Percentiles rank a stretch among this genome's conserved stretches.
Evolutionary conservation across 169 alveolate species (phyloP).

Genomic region (Cardiosporidium cionae): DNA sequence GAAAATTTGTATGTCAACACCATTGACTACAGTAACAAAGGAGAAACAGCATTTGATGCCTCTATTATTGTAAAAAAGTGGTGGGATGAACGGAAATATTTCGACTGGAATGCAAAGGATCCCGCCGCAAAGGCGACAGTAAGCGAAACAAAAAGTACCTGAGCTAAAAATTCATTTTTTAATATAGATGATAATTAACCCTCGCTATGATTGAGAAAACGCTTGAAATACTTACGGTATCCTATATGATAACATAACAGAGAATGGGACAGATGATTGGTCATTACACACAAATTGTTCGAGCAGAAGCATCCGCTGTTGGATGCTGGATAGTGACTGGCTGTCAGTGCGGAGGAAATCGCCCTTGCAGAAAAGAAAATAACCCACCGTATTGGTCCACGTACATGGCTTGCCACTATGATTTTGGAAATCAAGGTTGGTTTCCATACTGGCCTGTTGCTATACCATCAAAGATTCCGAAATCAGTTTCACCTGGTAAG

Average conservation of each 20-base stretch:
- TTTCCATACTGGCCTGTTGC: slow-evolving; percentile 36
- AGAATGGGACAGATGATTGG: slow-evolving; percentile 39
- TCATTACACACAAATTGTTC: slow-evolving; percentile 47
- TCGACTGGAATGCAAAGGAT: slow-evolving; percentile 33
- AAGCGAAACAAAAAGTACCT: neutral
- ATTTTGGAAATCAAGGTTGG: slow-evolving; percentile 40
- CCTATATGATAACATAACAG: too few relatives aligned
- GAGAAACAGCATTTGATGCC: slow-evolving; percentile 37
- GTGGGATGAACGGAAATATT: slow-evolving; percentile 51
- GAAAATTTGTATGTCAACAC: slow-evolving; percentile 43
- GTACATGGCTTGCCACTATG: slow-evolving; percentile 46
- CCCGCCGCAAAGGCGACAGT: slow-evolving; percentile 23
- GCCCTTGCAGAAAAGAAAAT: slow-evolving; percentile 2
- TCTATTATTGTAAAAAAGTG: slow-evolving; percentile 41
- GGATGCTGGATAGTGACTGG: slow-evolving; percentile 47
- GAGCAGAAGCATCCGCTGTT: slow-evolving; percentile 50
- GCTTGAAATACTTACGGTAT: too few relatives aligned
- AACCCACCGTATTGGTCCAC: slow-evolving; percentile 28
- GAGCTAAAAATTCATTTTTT: too few relatives aligned
- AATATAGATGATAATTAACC: too few relatives aligned
- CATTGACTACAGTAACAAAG: slow-evolving; percentile 22
- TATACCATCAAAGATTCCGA: neutral
- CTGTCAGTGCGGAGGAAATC: slow-evolving; percentile 32
- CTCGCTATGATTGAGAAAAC: too few relatives aligned
- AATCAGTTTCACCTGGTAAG: neutral